Base-by-base conservation (phyloP, 73 alveolate species). In the Tetrahymena elliotti region DNA sequence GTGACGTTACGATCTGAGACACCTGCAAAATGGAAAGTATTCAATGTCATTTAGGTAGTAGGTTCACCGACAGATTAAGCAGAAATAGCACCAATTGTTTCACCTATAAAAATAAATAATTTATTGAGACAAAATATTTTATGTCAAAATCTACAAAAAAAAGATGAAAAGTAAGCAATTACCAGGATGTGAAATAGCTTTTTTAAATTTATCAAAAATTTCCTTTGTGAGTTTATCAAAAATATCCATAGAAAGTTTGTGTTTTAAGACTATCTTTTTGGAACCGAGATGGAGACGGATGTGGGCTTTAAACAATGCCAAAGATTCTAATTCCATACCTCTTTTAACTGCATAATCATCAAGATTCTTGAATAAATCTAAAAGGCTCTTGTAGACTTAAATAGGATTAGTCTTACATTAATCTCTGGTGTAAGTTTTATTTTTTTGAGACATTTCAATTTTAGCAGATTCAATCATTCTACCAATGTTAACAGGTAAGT, bases 51-150 rank as follows among this genome's bases (percentile, higher is more conserved):
- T 94, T 94, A 93, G 16, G 96, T 94, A 7, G 96, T 94, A 34
- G 96, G 96, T 84, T 94, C 96, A 24, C 96, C 96, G 0, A 94
- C 39, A 41, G 96, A 94, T 94, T 94, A 94, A 18, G 96, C 96
- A 39, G 96, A 94, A 18, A 94, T 94, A 35, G 96, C 96, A 12
- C 96, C 96, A 47, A 94, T 94, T 0, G 96, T 94, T 94, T 94
- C 96, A 52, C 96, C 88, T 68, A 18, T 68, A 68, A 8, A 10
- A 10, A 10, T 40, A 10, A 40, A 40, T 8, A 40, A 40, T 40
- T 40, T n/a, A n/a, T n/a, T n/a, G n/a, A n/a, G n/a, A n/a, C n/a
- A n/a, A n/a, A n/a, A n/a, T n/a, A n/a, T 40, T 40, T 40, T 40
- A 10, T 40, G 15, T 40, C 15, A 10, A 40, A 40, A 10, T 40